These are phyloP conservation scores for Vigna trinervia DNA, from an alignment of 306 rosid genomes.

Conservation along the genomic window DNA sequence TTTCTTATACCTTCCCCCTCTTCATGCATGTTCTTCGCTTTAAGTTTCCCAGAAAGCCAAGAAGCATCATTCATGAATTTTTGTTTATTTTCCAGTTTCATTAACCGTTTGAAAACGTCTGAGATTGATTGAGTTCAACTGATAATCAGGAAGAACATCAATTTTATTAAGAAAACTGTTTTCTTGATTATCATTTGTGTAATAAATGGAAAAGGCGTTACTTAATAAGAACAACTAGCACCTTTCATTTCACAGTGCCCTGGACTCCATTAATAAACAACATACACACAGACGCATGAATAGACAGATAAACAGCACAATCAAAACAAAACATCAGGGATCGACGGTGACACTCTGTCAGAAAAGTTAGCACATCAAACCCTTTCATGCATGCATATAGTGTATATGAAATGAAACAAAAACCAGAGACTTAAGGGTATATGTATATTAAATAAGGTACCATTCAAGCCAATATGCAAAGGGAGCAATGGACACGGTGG, in stretches of 20 bases:
- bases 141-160: neutral
- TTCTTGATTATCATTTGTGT: neutral
- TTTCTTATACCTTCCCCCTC: neutral
- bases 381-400: constrained; percentile 32
- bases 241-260: neutral
- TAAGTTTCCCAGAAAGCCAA: neutral
- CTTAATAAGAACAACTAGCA: neutral
- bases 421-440: neutral
- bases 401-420: constrained; percentile 21
- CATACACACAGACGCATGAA: neutral
- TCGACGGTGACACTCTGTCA: neutral
- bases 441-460: constrained; percentile 42
- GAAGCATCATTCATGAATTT: neutral
- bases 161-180: neutral
- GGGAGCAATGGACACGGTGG: constrained; percentile 69
- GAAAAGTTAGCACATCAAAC: neutral
- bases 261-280: neutral
- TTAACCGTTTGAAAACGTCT: neutral
- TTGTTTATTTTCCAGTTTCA: neutral
- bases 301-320: neutral
- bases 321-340: constrained; percentile 3
- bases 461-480: constrained; percentile 72
- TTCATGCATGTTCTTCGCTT: neutral
- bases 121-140: neutral
- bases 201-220: neutral